phyloP scores from a whole-genome alignment of 2,329 filamentous ascomycete genomes.

The Aspergillus sp. region DNA sequence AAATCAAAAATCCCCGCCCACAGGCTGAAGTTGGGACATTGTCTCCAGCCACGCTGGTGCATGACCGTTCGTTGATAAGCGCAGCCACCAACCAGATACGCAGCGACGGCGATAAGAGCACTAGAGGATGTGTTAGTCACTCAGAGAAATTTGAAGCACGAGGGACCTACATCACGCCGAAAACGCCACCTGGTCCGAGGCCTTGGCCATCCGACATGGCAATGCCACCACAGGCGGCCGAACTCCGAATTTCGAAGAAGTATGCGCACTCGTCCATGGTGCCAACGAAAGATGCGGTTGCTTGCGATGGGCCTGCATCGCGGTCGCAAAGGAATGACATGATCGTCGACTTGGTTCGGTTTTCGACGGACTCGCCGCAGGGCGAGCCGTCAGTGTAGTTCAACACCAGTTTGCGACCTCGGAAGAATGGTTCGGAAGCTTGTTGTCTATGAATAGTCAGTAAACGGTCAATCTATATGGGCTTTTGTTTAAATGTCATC shows the following conservation, averaged over 20 bases:
- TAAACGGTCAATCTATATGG: slow-evolving; percentile 1
- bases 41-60: slow-evolving; percentile 91
- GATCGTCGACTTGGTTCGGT: slow-evolving; percentile 68
- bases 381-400: slow-evolving; percentile 77
- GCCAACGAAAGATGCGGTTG: slow-evolving; percentile 79
- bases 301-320: slow-evolving; percentile 67
- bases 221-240: slow-evolving; percentile 76
- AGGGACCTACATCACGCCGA: slow-evolving; percentile 74
- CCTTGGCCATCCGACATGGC: slow-evolving; percentile 55
- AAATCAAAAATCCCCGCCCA: slow-evolving; percentile 89
- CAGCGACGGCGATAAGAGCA: slow-evolving; percentile 70
- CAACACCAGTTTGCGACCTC: slow-evolving; percentile 63
- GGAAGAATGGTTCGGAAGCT: slow-evolving; percentile 47
- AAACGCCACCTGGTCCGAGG: slow-evolving; percentile 72
- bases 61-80: slow-evolving; percentile 94
- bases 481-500: neutral
- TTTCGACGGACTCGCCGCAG: slow-evolving; percentile 46
- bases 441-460: slow-evolving; percentile 34
- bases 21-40: slow-evolving; percentile 88
- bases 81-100: slow-evolving; percentile 88
- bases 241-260: slow-evolving; percentile 88
- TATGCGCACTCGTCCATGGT: slow-evolving; percentile 91
- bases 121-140: slow-evolving; percentile 24
- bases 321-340: slow-evolving; percentile 93
- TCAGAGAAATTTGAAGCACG: neutral